phyloP scores from a whole-genome alignment of 164 flowering plant species.

The Magnolia changhungtana region DNA sequence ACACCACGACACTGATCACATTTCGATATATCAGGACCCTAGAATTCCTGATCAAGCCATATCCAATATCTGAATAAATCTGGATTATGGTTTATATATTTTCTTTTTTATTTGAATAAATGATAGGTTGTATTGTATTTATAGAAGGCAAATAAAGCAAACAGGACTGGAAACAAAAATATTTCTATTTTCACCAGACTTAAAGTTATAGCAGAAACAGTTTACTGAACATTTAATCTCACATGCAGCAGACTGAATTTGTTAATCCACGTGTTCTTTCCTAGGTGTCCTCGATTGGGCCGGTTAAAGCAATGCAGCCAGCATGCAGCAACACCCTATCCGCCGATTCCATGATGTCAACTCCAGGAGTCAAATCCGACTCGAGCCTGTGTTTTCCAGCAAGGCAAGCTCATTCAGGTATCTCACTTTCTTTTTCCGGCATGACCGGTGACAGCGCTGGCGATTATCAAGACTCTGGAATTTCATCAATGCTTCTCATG shows the following conservation, averaged over 20 bases:
- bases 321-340: constrained; percentile 80
- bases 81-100: too few species aligned
- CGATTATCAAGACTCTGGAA: constrained; percentile 79
- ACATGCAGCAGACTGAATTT: neutral
- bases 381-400: constrained; percentile 44
- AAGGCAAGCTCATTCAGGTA: constrained; percentile 46
- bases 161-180: neutral
- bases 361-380: constrained; percentile 61
- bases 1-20: neutral
- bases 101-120: too few species aligned
- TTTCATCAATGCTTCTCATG: constrained; percentile 53
- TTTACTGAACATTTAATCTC: neutral
- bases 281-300: constrained; percentile 53
- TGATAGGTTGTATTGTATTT: neutral
- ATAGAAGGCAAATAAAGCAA: too few species aligned
- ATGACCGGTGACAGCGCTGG: constrained; percentile 55
- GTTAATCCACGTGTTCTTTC: constrained; percentile 6
- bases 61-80: too few species aligned
- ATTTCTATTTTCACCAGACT: neutral
- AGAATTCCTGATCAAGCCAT: neutral
- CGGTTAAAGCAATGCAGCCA: constrained; percentile 48
- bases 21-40: neutral
- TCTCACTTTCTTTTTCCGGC: constrained; percentile 63
- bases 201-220: neutral
- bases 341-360: constrained; percentile 62